Base-by-base conservation (phyloP, 2,329 filamentous ascomycete genomes). In the Sclerotinia subarctica region DNA sequence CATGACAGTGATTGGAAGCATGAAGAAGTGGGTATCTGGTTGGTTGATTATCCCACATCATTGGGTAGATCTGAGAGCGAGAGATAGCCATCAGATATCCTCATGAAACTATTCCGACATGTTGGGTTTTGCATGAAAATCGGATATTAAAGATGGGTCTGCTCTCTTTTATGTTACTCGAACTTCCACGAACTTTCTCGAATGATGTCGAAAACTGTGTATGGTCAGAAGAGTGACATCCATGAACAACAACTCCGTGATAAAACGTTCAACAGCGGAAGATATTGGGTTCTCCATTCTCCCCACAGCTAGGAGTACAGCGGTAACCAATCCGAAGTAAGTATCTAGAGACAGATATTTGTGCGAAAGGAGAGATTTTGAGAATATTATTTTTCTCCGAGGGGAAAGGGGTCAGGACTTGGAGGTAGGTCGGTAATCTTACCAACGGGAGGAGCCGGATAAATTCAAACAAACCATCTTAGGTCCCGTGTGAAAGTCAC, bases 11-110 rank as follows among this genome's bases (percentile, higher is more conserved):
- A 35, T 7, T 35, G 29, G 49, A 17, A 35, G 46, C n/a, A 54
- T 42, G 49, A 24, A 64, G 49, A 54, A 32, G 62, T 64, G 62
- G 29, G n/a, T 44, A 17, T 54, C n/a, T 51, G 8, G 15, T 38
- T 29, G n/a, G 13, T 24, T 13, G 4, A 38, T n/a, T 24, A 5
- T 56, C 19, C 32, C 53, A 38, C 32, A 32, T 56, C n/a, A 6
- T 29, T 56, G n/a, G 53, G 6, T 56, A 38, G 53, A 15, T 38
- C 11, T 24, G 32, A 32, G 35, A 24, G 5, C 15, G 13, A 13
- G 8, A 13, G 42, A 21, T n/a, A 59, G 10, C 11, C 15, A 46
- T 59, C 38, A 17, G 56, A 46, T 26, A 3, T 29, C 46, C 15
- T 46, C 46, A n/a, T 46, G 42, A 46, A 29, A 26, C n/a, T 46